phyloP scores from a whole-genome alignment of 768 basidiomycete genomes.

The Tylopilus subfusipes region DNA sequence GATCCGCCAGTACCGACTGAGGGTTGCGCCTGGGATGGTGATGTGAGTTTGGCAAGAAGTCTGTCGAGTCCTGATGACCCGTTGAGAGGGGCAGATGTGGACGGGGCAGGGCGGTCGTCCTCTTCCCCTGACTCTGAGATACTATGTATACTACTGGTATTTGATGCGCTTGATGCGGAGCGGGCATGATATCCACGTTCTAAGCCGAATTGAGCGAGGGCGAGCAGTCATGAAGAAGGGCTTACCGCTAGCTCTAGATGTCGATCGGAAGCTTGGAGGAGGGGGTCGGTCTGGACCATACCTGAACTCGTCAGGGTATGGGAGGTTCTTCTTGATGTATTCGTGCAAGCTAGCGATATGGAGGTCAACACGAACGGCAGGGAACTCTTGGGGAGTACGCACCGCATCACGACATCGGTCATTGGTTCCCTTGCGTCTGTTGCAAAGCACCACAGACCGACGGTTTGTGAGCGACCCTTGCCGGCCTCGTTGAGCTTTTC shows the following conservation, averaged over 20 bases:
- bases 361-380: not conserved
- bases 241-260: conserved; percentile 30
- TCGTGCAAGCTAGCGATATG: conserved; percentile 49
- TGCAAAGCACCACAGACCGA: conserved; percentile 75
- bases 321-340: conserved; percentile 60
- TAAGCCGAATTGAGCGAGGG: conserved; percentile 11
- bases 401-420: conserved; percentile 69
- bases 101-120: conserved; percentile 8
- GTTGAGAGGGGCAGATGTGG: conserved; percentile 13
- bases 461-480: conserved; percentile 55
- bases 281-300: conserved; percentile 68
- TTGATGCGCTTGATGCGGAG: conserved; percentile 33
- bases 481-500: conserved; percentile 43
- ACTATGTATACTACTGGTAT: conserved; percentile 33
- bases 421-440: conserved; percentile 69
- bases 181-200: conserved; percentile 27
- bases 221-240: not conserved
- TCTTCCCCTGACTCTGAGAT: conserved; percentile 34
- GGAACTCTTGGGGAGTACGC: conserved; percentile 14
- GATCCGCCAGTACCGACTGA: conserved; percentile 25
- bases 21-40: conserved; percentile 15
- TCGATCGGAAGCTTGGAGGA: conserved; percentile 47
- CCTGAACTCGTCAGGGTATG: conserved; percentile 70
- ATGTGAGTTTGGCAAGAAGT: conserved; percentile 40
- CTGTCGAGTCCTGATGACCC: conserved; percentile 41